A percentile compares a stretch with the other conserved stretches of the same genome.
Conservation (phyloP, 1,284 basidiomycete genomes). For the Albatrellus sp. region DNA sequence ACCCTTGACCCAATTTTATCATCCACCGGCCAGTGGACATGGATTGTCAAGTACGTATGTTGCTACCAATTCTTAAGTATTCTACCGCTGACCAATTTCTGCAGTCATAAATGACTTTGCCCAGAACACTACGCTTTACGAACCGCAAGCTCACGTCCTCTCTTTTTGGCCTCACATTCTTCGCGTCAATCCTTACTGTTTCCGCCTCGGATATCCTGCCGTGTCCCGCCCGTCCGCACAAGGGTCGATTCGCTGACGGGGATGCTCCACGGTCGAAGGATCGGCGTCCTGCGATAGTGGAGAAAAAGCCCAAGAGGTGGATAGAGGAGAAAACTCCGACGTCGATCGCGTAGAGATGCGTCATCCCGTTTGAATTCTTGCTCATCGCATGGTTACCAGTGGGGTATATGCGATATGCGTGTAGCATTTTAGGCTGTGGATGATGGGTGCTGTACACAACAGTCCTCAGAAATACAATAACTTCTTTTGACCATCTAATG, state of each 20-base stretch:
- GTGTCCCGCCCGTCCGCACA: conserved; percentile 53
- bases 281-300: conserved; percentile 21
- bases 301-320: conserved; percentile 63
- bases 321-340: conserved; percentile 58
- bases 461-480: neutral
- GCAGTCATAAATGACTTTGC: conserved; percentile 34
- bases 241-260: conserved; percentile 42
- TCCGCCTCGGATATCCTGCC: conserved; percentile 66
- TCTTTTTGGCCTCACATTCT: conserved; percentile 67
- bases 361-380: neutral
- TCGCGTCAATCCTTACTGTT: conserved; percentile 68
- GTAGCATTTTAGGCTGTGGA: conserved; percentile 1
- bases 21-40: neutral
- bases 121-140: conserved; percentile 47
- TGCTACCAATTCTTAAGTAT: neutral
- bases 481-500: neutral
- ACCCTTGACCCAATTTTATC: neutral
- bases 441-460: neutral
- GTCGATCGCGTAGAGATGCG: conserved; percentile 1
- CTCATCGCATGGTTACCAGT: neutral
- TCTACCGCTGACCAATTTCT: neutral
- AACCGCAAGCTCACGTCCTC: conserved; percentile 60
- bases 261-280: conserved; percentile 13
- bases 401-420: neutral
- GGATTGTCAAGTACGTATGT: conserved; percentile 3